Evolutionary conservation across 179 eudicot genomes (phyloP), one percentile per base, ranked within the genome.

Genomic region (Kewa caespitosa): DNA sequence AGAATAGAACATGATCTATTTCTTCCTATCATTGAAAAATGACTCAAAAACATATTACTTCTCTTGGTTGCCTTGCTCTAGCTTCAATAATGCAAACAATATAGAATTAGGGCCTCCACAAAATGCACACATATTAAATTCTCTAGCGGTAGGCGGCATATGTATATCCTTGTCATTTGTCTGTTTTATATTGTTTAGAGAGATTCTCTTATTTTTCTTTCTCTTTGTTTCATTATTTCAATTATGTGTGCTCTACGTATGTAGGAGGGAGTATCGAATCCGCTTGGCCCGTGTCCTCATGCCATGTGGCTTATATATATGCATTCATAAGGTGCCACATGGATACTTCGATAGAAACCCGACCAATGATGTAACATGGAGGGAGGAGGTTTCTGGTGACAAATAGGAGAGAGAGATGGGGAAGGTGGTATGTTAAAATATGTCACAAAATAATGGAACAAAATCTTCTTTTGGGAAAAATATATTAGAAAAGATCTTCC

Each of bases 381-480:
- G 62, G 12, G 32, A 57, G 14, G 25, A 25, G 31, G 62, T 3
- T 27, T n/a, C n/a, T 4, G 20, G 31, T n/a, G 31, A 27, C 62
- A 57, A n/a, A 27, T 57, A 57, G 32, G 14, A n/a, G 31, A n/a
- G 62, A 8, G 62, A 27, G 11, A 27, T 14, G 30, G 33, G 32
- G 8, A 27, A 57, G 31, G 27, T 18, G 6, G 32, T 25, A n/a
- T 57, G 3, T 57, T 57, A 57, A n/a, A 2, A 57, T 57, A 57
- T 27, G 62, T 57, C 62, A 57, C 62, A 57, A 57, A 57, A 57
- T 57, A 25, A 27, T 57, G 62, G 62, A 57, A 57, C 62, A 57
- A 57, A 27, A n/a, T 27, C 32, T 57, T n/a, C 32, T 7, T 25
- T 1, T 0, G 1, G 15, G 57, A 50, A 50, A 50, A 54, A 57